Conservation (phyloP, 2,329 filamentous ascomycete species). For the Tolypocladium sp. region DNA sequence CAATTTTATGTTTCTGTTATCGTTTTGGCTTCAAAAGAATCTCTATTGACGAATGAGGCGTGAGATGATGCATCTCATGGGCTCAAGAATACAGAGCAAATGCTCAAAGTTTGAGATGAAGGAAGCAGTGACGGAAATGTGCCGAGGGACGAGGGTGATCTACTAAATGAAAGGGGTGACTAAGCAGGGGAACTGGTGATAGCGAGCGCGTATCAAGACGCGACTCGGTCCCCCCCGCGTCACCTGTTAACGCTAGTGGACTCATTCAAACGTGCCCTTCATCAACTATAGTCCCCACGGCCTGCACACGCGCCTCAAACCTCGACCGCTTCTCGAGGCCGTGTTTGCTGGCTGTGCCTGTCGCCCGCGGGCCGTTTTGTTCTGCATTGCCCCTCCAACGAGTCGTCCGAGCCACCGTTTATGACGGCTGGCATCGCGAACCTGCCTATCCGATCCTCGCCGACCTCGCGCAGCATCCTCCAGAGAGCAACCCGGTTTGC, state of each 20-base stretch:
- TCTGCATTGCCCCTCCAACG: background rate
- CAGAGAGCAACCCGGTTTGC: constrained; percentile 13
- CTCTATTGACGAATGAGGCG: too few relatives aligned
- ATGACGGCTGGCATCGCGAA: constrained; percentile 24
- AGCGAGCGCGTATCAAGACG: background rate
- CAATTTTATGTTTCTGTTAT: too few relatives aligned
- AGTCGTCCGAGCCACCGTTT: constrained; percentile 12
- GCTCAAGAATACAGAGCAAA: too few relatives aligned
- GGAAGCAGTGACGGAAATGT: too few relatives aligned
- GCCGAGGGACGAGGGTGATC: too few relatives aligned
- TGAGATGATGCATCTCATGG: too few relatives aligned
- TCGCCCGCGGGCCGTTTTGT: background rate
- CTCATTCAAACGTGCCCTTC: background rate
- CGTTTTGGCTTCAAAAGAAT: too few relatives aligned
- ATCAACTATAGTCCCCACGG: background rate
- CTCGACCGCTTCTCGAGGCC: background rate
- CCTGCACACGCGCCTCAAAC: background rate
- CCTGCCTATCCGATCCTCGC: constrained; percentile 26
- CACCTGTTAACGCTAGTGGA: background rate
- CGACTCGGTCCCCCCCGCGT: background rate
- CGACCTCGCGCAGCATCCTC: constrained; percentile 18
- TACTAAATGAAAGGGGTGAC: background rate
- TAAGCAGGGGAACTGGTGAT: background rate
- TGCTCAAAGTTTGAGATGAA: too few relatives aligned
- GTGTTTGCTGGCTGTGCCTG: background rate